Conservation (phyloP, 768 basidiomycete species). For the Tubosaeta sp. region DNA sequence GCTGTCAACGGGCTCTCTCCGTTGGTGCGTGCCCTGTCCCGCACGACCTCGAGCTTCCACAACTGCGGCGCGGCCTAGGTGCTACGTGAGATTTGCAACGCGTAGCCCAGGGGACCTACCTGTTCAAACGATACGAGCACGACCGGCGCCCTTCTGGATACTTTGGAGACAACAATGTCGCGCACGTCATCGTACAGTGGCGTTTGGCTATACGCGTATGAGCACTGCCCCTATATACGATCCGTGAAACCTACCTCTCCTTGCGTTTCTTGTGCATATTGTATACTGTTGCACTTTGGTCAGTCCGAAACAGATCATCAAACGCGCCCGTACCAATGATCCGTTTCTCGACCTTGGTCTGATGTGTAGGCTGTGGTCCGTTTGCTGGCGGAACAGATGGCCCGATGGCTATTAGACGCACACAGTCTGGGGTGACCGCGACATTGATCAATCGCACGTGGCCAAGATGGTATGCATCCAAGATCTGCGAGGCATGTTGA, state of each 20-base stretch:
- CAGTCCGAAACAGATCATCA: not conserved
- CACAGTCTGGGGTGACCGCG: slow-evolving; percentile 42
- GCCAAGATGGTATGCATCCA: slow-evolving; percentile 39
- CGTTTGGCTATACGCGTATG: slow-evolving; percentile 37
- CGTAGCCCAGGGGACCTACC: slow-evolving; percentile 5
- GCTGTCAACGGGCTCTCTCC: slow-evolving; percentile 11
- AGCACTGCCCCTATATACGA: not conserved
- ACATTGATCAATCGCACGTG: slow-evolving; percentile 47
- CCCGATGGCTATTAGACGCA: slow-evolving; percentile 45
- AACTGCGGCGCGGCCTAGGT: slow-evolving; percentile 65
- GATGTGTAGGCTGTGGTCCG: slow-evolving; percentile 42
- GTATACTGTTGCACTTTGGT: slow-evolving; percentile 34
- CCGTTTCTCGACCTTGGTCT: slow-evolving; percentile 47
- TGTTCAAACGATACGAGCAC: slow-evolving; percentile 38
- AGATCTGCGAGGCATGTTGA: slow-evolving; percentile 24
- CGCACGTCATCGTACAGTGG: slow-evolving; percentile 52
- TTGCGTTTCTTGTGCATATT: slow-evolving; percentile 42
- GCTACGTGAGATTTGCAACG: not conserved
- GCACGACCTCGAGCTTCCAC: slow-evolving; percentile 65
- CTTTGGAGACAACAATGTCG: slow-evolving; percentile 43
- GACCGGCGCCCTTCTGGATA: slow-evolving; percentile 40
- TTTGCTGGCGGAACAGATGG: slow-evolving; percentile 38
- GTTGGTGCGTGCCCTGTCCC: slow-evolving; percentile 41
- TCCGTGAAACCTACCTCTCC: slow-evolving; percentile 37
- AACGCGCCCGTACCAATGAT: slow-evolving; percentile 39